Evolutionary conservation across 228 moss, liverwort and hornwort species (phyloP), one percentile per base, ranked within the genome.

Genomic region (Sphagnum fallax): DNA sequence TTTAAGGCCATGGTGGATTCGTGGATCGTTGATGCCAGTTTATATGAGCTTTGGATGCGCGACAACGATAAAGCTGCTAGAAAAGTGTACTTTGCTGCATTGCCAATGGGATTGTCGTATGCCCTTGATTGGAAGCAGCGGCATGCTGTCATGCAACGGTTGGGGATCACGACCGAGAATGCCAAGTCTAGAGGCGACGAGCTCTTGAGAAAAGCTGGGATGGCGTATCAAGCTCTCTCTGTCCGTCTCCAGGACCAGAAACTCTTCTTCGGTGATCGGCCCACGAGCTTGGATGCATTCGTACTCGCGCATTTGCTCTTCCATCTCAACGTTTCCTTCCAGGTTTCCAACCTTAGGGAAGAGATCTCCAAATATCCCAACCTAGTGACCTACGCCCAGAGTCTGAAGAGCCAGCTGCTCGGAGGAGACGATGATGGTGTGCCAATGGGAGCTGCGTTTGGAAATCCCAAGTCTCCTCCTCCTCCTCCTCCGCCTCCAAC

Each of bases 61-160:
- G 94, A 98, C 11, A 98, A 98, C 58, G 90, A 89, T 70, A 78
- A 78, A 55, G 85, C 92, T 65, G 87, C 84, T 16, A 78, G 84
- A 50, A 86, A 78, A 18, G 83, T 98, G 7, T 98, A 92, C 52
- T 87, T 90, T 47, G 75, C 90, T 18, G 83, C 82, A 64, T 70
- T 98, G 68, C 98, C 98, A 5, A 88, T 90, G 88, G 86, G 80
- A 13, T 78, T 94, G 13, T 89, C 88, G 7, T 90, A 90, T 70
- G 89, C 83, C 9, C 62, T 98, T 75, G 90, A 98, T 72, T 94
- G 98, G 98, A 92, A 89, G 72, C 93, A 90, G 80, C 83, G 93
- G 50, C 70, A 81, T 60, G 81, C 89, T 48, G 85, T 89, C 10
- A 90, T 90, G 86, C 78, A 75, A 16, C 87, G 92, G 1, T 73